A percentile compares a stretch with the other conserved stretches of the same genome.
These are phyloP conservation scores for Anthostomella pinea DNA, from an alignment of 2,329 filamentous ascomycete species.

Conservation along the genomic window DNA sequence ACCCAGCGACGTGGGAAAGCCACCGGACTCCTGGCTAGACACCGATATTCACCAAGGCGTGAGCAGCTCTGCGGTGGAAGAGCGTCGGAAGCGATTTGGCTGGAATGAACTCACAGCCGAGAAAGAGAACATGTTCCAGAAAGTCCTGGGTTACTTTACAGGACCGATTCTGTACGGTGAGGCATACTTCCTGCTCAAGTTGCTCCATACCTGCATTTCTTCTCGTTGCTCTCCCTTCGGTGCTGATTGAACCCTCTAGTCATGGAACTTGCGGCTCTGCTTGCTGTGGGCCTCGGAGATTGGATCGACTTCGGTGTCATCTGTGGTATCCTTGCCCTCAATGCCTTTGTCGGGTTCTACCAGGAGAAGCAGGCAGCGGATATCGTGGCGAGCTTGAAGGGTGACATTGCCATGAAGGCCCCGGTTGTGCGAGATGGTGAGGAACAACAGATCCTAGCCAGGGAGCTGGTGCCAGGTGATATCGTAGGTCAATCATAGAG, in stretches of 20 bases:
- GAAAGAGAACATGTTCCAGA: slow-evolving; percentile 68
- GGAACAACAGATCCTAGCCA: slow-evolving; percentile 67
- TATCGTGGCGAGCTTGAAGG: slow-evolving; percentile 71
- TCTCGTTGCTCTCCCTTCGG: no score
- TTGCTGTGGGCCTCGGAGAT: slow-evolving; percentile 71
- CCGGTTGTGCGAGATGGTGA: slow-evolving; percentile 64
- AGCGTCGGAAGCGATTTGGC: slow-evolving; percentile 61
- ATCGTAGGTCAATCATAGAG: slow-evolving; percentile 48
- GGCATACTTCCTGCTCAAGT: slow-evolving; percentile 26
- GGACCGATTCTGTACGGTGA: slow-evolving; percentile 71
- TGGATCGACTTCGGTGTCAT: slow-evolving; percentile 80
- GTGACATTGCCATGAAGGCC: slow-evolving; percentile 75
- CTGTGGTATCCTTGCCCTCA: slow-evolving; percentile 70
- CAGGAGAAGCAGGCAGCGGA: slow-evolving; percentile 79
- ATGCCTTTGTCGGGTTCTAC: slow-evolving; percentile 76
- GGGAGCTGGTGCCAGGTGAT: slow-evolving; percentile 73
- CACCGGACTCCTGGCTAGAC: slow-evolving; percentile 62
- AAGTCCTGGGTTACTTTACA: slow-evolving; percentile 70
- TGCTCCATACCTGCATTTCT: neutral
- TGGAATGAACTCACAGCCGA: slow-evolving; percentile 68
- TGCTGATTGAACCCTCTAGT: slow-evolving; percentile 41
- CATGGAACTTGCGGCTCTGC: slow-evolving; percentile 73
- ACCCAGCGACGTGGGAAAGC: slow-evolving; percentile 38
- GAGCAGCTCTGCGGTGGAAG: slow-evolving; percentile 51
- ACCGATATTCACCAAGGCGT: slow-evolving; percentile 65